Conservation (phyloP, 176 grass and related monocot genomes). For the Oropetium thomaeum region DNA sequence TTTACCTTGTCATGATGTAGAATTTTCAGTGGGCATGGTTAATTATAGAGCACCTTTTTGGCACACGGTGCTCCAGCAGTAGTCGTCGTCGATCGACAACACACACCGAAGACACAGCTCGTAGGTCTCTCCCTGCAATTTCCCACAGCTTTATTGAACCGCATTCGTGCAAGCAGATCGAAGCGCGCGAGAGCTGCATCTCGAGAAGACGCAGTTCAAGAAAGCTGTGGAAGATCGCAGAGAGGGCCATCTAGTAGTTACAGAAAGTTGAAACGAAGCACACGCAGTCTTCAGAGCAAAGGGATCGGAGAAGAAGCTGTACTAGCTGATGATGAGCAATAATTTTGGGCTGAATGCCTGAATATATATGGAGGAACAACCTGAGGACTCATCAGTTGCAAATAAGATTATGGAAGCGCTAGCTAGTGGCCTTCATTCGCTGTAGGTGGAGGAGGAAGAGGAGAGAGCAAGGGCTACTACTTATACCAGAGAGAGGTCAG, state of each 20-base stretch:
- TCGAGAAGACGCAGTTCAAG: slow-evolving; percentile 84
- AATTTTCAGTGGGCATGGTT: background rate
- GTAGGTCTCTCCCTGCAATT: slow-evolving; percentile 68
- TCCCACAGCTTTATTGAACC: slow-evolving; percentile 99
- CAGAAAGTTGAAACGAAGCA: background rate
- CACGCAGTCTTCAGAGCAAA: background rate
- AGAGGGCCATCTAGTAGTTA: slow-evolving; percentile 49
- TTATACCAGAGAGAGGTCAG: slow-evolving; percentile 51
- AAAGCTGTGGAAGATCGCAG: slow-evolving; percentile 99
- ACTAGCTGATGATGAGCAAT: background rate
- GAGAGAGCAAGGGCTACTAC: slow-evolving; percentile 41
- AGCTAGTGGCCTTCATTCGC: background rate
- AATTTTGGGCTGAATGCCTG: background rate
- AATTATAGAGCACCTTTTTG: too few species aligned
- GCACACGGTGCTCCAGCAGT: too few species aligned
- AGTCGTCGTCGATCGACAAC: too few species aligned
- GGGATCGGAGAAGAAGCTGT: background rate
- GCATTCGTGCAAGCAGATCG: slow-evolving; percentile 20
- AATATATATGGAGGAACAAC: background rate
- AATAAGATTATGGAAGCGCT: background rate
- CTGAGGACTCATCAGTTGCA: background rate
- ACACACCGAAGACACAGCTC: background rate
- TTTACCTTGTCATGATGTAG: background rate
- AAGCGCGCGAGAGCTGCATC: too few species aligned
- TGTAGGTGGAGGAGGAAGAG: slow-evolving; percentile 21